phyloP scores from a whole-genome alignment of 2,329 filamentous ascomycete genomes.

The Capronia epimyces region DNA sequence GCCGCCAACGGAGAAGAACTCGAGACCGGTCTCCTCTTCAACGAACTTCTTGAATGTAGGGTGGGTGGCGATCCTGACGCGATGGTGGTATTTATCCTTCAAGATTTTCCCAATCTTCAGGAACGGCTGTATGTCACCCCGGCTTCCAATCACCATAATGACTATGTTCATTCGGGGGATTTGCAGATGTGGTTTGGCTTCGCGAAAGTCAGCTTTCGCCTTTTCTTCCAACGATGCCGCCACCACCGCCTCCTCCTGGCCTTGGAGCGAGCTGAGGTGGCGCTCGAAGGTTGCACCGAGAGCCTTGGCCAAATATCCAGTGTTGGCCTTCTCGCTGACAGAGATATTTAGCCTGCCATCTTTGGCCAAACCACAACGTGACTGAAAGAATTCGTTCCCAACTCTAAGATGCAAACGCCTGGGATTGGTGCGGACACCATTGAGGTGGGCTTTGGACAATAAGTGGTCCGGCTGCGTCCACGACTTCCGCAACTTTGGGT shows the following conservation, averaged over 20 bases:
- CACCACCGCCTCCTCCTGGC: conserved; percentile 27
- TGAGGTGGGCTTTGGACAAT: conserved; percentile 23
- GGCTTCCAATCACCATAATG: conserved; percentile 75
- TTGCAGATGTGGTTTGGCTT: conserved; percentile 25
- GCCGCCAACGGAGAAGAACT: conserved; percentile 76
- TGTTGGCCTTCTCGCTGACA: conserved; percentile 63
- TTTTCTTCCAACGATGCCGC: too few species aligned
- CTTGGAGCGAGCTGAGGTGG: conserved; percentile 41
- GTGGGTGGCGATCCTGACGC: conserved; percentile 73
- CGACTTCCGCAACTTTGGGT: conserved; percentile 9
- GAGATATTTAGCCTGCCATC: conserved; percentile 69
- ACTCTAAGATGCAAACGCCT: conserved; percentile 12
- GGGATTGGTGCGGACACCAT: conserved; percentile 15
- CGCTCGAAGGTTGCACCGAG: conserved; percentile 60
- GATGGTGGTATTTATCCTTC: conserved; percentile 65
- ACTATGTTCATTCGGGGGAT: conserved; percentile 66
- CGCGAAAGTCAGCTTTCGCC: conserved; percentile 26
- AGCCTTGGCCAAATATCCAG: conserved; percentile 67
- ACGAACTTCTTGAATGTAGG: conserved; percentile 72
- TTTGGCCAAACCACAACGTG: conserved; percentile 53
- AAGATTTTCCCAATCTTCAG: conserved; percentile 67
- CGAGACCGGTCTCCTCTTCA: conserved; percentile 63
- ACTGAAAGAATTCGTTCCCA: conserved; percentile 24
- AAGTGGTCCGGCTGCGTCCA: conserved; percentile 12
- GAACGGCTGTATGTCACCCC: conserved; percentile 77